Conservation (phyloP, 2,329 filamentous ascomycete species). For the Graphium sp. region DNA sequence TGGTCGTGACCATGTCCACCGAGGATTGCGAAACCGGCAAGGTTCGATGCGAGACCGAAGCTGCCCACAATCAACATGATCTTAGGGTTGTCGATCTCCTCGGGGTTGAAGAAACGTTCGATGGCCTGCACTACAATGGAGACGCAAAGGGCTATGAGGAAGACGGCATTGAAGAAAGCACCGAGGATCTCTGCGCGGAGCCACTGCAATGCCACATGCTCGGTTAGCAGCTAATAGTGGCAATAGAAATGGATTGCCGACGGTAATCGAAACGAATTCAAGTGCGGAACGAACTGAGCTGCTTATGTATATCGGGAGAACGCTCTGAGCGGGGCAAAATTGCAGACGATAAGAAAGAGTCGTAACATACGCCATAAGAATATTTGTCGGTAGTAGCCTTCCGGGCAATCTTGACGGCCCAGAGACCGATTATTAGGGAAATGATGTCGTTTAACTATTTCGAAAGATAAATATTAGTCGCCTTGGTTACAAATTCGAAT, state of each 20-base stretch:
- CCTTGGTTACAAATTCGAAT: neutral
- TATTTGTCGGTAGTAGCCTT: slow-evolving; percentile 78
- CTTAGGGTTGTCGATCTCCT: slow-evolving; percentile 68
- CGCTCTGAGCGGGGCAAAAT: too few species aligned
- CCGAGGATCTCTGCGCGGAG: slow-evolving; percentile 93
- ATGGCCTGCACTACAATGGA: slow-evolving; percentile 94
- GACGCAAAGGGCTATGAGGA: slow-evolving; percentile 87
- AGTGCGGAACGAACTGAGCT: neutral
- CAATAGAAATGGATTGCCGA: neutral
- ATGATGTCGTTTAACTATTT: slow-evolving; percentile 89
- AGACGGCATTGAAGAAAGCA: slow-evolving; percentile 92
- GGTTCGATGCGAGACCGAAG: slow-evolving; percentile 72
- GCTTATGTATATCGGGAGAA: slow-evolving; percentile 8
- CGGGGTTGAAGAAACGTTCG: slow-evolving; percentile 80
- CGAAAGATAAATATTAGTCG: slow-evolving; percentile 3
- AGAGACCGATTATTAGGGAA: slow-evolving; percentile 78
- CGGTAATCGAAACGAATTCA: too few species aligned
- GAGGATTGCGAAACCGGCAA: slow-evolving; percentile 77
- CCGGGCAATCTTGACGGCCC: slow-evolving; percentile 84
- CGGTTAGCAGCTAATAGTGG: neutral
- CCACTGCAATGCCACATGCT: slow-evolving; percentile 41
- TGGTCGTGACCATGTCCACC: slow-evolving; percentile 86
- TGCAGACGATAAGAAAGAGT: neutral
- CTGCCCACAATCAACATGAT: slow-evolving; percentile 83
- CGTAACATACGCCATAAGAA: slow-evolving; percentile 69